These are phyloP conservation scores for Podospora pseudocomata DNA, from an alignment of 495 filamentous ascomycete genomes.

Conservation along the genomic window DNA sequence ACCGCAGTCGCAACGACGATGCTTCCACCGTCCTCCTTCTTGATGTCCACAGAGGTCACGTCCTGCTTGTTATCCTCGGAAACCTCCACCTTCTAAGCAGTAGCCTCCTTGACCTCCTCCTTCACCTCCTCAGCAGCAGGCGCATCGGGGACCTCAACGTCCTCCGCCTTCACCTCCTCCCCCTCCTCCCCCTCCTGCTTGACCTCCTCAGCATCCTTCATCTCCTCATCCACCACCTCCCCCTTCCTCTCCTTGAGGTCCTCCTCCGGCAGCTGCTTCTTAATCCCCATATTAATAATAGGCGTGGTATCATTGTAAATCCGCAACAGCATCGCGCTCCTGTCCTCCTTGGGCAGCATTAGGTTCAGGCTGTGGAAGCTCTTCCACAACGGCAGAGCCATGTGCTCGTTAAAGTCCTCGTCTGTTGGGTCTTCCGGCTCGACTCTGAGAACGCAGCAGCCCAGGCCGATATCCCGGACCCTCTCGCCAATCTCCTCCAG, in stretches of 20 bases:
- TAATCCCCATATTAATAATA: conserved; percentile 56
- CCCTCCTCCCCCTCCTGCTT: conserved; percentile 16
- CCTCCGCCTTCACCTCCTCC: not conserved
- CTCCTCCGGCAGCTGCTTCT: conserved; percentile 38
- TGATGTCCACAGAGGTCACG: no score
- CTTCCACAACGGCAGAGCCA: conserved; percentile 90
- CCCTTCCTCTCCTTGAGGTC: conserved; percentile 20
- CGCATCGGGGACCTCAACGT: conserved; percentile 14
- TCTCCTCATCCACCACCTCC: conserved; percentile 19
- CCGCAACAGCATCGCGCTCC: conserved; percentile 84
- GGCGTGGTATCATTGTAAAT: conserved; percentile 83
- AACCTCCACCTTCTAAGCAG: conserved; percentile 2
- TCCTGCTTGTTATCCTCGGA: no score
- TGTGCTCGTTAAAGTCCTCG: conserved; percentile 71
- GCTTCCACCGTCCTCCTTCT: no score
- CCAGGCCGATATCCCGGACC: conserved; percentile 76
- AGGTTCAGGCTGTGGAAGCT: conserved; percentile 82
- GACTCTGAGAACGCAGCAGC: conserved; percentile 84
- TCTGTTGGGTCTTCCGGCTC: conserved; percentile 61
- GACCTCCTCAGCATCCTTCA: conserved; percentile 18
- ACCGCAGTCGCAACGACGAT: no score
- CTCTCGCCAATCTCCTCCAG: conserved; percentile 84
- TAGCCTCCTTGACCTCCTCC: conserved; percentile 12
- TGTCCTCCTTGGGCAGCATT: conserved; percentile 96
- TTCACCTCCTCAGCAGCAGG: conserved; percentile 15